Evolutionary conservation across 1,284 basidiomycete species (phyloP), one percentile per base, ranked within the genome.

Genomic region (Chalciporus sp.): DNA sequence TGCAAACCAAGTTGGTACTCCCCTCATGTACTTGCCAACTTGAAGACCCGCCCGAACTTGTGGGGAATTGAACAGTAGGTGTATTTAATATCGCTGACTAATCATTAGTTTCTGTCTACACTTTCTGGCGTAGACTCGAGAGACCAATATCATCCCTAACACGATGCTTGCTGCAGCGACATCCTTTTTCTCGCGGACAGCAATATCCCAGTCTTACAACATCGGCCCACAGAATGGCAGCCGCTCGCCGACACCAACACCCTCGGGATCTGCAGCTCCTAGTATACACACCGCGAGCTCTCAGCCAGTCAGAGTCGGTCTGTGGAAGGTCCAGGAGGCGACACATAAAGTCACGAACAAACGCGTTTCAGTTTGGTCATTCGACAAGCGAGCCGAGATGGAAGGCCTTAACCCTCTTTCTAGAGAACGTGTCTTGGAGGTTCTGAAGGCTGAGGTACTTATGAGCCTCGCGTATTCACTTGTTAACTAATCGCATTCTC

Each of bases 261-360:
- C 80, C n/a, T 70, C 75, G 14, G 76, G 73, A 39, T 72, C 81
- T 4, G 72, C 79, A 47, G 67, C 67, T 72, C 48, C 74, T 77
- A 33, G 14, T 72, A 82, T 35, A 53, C 74, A 47, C 19, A 4
- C 29, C n/a, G 12, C 11, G 35, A 37, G 65, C 58, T 71, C 77
- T 17, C 79, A 83, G 3, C 68, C 85, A 6, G 83, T 92, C 58
- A 77, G 76, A 60, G 83, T 95, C n/a, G 94, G 94, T 1, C 74
- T 92, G 53, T 97, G 94, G 94, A 88, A 81, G 63, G 88, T 97
- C 1, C 84, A 94, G 58, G 78, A 84, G 2, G 94, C 89, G 2
- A 82, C 81, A 16, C 94, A 97, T 74, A 95, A 94, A 75, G 84
- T 88, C 43, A 95, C 92, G 3, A 81, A 80, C 58, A 96, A 96